Percentiles rank a stretch among this genome's conserved stretches.
Evolutionary conservation across 2,329 filamentous ascomycete species (phyloP).

Genomic region (Coniochaeta prunicola): DNA sequence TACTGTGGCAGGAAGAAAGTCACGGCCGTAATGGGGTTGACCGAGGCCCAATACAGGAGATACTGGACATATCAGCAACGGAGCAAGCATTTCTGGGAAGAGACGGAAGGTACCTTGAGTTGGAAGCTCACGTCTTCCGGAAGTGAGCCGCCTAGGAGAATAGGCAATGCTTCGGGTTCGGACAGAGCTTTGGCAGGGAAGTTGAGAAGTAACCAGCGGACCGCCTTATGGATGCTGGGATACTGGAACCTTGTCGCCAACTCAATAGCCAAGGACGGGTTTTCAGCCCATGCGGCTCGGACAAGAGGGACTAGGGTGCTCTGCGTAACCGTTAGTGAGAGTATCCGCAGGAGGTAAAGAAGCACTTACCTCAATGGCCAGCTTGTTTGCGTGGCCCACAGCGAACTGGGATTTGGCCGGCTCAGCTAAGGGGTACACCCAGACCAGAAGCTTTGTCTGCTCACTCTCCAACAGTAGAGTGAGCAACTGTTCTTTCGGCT

Average conservation of each 20-base stretch:
- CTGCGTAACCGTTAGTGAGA: slow-evolving; percentile 25
- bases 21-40: slow-evolving; percentile 87
- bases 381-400: slow-evolving; percentile 32
- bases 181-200: slow-evolving; percentile 76
- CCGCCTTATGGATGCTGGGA: slow-evolving; percentile 62
- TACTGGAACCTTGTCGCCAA: slow-evolving; percentile 74
- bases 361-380: slow-evolving; percentile 28
- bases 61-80: slow-evolving; percentile 49
- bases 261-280: slow-evolving; percentile 80
- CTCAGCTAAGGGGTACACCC: slow-evolving; percentile 75
- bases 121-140: slow-evolving; percentile 76
- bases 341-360: not conserved
- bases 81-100: slow-evolving; percentile 1
- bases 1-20: slow-evolving; percentile 91
- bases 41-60: slow-evolving; percentile 83
- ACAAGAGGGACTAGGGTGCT: slow-evolving; percentile 56
- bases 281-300: slow-evolving; percentile 79
- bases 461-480: slow-evolving; percentile 77
- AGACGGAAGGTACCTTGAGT: slow-evolving; percentile 56
- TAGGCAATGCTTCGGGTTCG: slow-evolving; percentile 74
- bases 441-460: slow-evolving; percentile 74
- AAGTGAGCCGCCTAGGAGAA: slow-evolving; percentile 70
- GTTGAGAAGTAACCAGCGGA: slow-evolving; percentile 73
- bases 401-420: slow-evolving; percentile 35
- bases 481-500: slow-evolving; percentile 77